Percentiles rank a stretch among this genome's conserved stretches.
These are phyloP conservation scores for Cicer bijugum DNA, from an alignment of 306 rosid species.

Conservation along the genomic window DNA sequence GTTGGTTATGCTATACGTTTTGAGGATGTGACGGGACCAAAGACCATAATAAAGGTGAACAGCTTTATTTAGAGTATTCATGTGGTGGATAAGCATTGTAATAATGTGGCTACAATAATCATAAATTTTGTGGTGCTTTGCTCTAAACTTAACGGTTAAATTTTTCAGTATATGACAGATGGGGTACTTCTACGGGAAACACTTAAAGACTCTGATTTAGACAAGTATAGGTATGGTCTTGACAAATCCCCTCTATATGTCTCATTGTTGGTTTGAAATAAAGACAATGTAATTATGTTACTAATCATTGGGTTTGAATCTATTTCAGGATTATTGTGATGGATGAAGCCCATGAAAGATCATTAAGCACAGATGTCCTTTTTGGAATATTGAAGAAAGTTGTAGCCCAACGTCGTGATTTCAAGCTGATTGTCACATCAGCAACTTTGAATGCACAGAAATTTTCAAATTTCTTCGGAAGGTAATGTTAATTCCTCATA, in stretches of 20 bases:
- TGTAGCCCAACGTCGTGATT: slow-evolving; percentile 95
- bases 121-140: slow-evolving; percentile 15
- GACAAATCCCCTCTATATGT: background rate
- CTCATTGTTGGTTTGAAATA: slow-evolving; percentile 33
- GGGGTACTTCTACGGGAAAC: slow-evolving; percentile 98
- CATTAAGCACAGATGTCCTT: slow-evolving; percentile 90
- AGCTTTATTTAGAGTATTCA: slow-evolving; percentile 7
- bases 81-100: slow-evolving; percentile 23
- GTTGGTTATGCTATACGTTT: slow-evolving; percentile 98
- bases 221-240: slow-evolving; percentile 83
- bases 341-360: slow-evolving; percentile 99
- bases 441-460: slow-evolving; percentile 94
- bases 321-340: slow-evolving; percentile 86
- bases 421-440: slow-evolving; percentile 94
- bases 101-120: slow-evolving; percentile 1
- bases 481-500: slow-evolving; percentile 56
- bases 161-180: slow-evolving; percentile 95
- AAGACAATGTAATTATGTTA: slow-evolving; percentile 7
- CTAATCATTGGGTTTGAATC: slow-evolving; percentile 35
- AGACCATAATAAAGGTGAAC: slow-evolving; percentile 81
- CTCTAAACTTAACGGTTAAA: slow-evolving; percentile 46
- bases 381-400: slow-evolving; percentile 95
- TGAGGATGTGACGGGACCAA: slow-evolving; percentile 96
- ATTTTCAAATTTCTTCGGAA: slow-evolving; percentile 93
- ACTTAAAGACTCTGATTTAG: slow-evolving; percentile 92